Conservation (phyloP, 768 basidiomycete genomes). For the Phallus indusiatus region DNA sequence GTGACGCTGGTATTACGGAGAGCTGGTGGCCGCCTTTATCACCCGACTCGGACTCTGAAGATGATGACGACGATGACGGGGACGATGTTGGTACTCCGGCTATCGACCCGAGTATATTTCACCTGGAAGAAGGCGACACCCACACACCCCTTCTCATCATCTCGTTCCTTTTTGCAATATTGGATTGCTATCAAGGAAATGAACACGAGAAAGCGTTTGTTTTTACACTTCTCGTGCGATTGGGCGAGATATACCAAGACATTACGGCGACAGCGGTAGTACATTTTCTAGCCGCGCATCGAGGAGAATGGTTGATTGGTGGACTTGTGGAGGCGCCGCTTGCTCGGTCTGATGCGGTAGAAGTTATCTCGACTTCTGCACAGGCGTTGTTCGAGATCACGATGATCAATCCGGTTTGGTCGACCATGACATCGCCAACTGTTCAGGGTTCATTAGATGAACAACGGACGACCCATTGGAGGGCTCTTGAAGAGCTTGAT, state of each 20-base stretch:
- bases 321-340: conserved; percentile 64
- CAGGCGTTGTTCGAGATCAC: conserved; percentile 71
- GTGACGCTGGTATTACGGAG: conserved; percentile 50
- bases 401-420: conserved; percentile 42
- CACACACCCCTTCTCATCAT: conserved; percentile 61
- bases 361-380: conserved; percentile 53
- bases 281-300: conserved; percentile 20
- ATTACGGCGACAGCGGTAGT: conserved; percentile 65
- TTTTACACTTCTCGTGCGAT: conserved; percentile 65
- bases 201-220: conserved; percentile 76
- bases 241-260: conserved; percentile 60
- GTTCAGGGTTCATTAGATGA: conserved; percentile 33
- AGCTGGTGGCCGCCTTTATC: conserved; percentile 16
- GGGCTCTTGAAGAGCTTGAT: conserved; percentile 55
- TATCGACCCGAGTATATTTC: conserved; percentile 49
- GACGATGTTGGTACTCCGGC: conserved; percentile 37
- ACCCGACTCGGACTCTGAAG: too few relatives aligned
- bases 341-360: conserved; percentile 52
- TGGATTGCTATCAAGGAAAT: conserved; percentile 66
- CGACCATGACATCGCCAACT: conserved; percentile 57
- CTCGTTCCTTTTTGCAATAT: conserved; percentile 68
- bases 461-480: conserved; percentile 42
- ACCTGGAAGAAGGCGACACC: conserved; percentile 40
- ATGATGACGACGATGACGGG: conserved; percentile 29
- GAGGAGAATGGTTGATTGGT: conserved; percentile 70